Evolutionary conservation across 2,329 filamentous ascomycete species (phyloP), one percentile per base, ranked within the genome.

Genomic region (Daldinia sp.): DNA sequence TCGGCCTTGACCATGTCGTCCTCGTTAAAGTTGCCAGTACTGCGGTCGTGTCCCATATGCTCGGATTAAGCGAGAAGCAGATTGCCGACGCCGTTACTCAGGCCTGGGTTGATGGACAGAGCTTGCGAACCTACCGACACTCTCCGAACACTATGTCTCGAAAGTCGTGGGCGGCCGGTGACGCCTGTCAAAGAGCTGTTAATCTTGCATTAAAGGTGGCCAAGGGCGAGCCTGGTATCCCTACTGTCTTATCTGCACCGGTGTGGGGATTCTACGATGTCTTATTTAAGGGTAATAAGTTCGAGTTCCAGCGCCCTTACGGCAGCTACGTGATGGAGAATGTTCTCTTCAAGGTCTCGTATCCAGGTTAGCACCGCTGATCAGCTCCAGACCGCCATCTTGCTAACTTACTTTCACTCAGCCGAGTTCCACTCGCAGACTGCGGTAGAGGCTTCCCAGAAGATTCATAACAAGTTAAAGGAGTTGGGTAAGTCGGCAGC

Each of bases 311-410:
- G 85, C 89, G 95, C 67, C 88, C 90, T 61, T 99, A 99, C 76
- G 94, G 94, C 76, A 96, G 91, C 84, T 99, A 99, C 79, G 95
- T 99, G 70, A 99, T 99, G 95, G 95, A 99, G 88, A 99, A 98
- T 76, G 93, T 99, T 64, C 89, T 99, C 68, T 99, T 99, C 90
- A 99, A 99, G 87, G 95, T 99, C 64, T 99, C 95, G 45, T 98
- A 97, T 79, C 94, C 94, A 75, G 91, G 91, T 93, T 83, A 77
- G 85, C 77, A 34, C 9, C 29, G 9, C 19, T 15, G 15, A 8
- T 51, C 23, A 57, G 4, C 29, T 27, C 7, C 19, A 17, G 19
- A 29, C 13, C 39, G 5, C 30, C 43, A 6, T 19, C 15, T 6
- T 50, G 21, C 27, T 30, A 25, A 32, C 48, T 27, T 30, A 17